Evolutionary conservation across 768 basidiomycete genomes (phyloP).

Genomic region (Trametes punicea): DNA sequence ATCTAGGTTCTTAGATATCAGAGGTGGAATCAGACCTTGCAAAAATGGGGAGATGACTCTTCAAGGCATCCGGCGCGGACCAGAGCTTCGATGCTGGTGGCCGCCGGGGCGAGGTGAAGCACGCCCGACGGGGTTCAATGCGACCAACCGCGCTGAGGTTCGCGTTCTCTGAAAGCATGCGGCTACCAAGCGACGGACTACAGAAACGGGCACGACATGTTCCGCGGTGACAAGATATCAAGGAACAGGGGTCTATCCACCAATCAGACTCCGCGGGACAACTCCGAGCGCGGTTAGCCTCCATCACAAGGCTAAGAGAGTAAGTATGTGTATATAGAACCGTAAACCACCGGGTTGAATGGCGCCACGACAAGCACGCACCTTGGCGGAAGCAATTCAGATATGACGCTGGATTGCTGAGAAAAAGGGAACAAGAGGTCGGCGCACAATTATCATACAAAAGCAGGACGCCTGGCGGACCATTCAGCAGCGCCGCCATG

Average conservation of each 20-base stretch:
- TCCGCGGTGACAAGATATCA: conserved; percentile 10
- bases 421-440: neutral
- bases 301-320: neutral
- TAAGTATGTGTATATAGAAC: conserved; percentile 18
- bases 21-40: conserved; percentile 17
- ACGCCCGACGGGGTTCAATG: conserved; percentile 8
- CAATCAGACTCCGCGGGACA: conserved; percentile 7
- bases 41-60: conserved; percentile 6
- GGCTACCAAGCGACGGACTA: conserved; percentile 18
- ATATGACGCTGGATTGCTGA: neutral
- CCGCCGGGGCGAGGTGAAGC: conserved; percentile 8
- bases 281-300: conserved; percentile 4
- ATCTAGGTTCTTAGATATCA: conserved; percentile 14
- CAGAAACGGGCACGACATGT: neutral
- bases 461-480: neutral
- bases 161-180: conserved; percentile 19
- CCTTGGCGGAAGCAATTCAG: neutral
- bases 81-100: conserved; percentile 12
- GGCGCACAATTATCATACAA: too few relatives aligned
- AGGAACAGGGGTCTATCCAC: conserved; percentile 7
- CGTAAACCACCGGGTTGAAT: neutral
- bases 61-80: conserved; percentile 8
- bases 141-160: conserved; percentile 8
- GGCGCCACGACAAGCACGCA: neutral
- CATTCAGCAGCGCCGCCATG: neutral